Conservation (phyloP, 345 rosid genomes). For the Eucalyptus curtisii region DNA sequence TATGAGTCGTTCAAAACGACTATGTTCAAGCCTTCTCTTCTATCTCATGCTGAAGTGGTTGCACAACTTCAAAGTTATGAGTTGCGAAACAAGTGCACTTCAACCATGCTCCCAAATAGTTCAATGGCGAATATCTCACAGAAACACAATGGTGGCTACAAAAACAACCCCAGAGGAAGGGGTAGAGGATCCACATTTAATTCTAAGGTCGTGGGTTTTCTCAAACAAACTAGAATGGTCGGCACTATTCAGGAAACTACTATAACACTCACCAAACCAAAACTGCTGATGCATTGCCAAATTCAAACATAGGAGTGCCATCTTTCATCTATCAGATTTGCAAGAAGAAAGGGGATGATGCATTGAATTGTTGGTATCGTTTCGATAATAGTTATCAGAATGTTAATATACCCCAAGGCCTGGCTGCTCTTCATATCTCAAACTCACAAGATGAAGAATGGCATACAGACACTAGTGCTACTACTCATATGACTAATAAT, state of each 20-base stretch:
- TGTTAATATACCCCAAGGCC: not conserved
- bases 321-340: not conserved
- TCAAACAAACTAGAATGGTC: not conserved
- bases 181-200: not conserved
- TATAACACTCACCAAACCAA: not conserved
- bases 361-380: not conserved
- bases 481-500: not conserved
- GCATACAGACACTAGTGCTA: not conserved
- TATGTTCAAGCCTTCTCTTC: not conserved
- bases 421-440: not conserved
- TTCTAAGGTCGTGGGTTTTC: not conserved
- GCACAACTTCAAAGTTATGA: not conserved
- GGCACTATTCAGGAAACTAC: not conserved
- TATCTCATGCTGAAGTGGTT: not conserved
- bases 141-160: not conserved
- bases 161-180: not conserved
- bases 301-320: not conserved
- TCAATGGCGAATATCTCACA: not conserved
- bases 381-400: not conserved
- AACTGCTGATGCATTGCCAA: not conserved
- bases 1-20: not conserved
- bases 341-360: not conserved
- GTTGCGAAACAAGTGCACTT: not conserved
- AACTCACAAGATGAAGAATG: not conserved
- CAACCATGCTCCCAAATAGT: not conserved